These are phyloP conservation scores for Boletus rufocinnamomeus DNA, from an alignment of 768 basidiomycete species.

Conservation along the genomic window DNA sequence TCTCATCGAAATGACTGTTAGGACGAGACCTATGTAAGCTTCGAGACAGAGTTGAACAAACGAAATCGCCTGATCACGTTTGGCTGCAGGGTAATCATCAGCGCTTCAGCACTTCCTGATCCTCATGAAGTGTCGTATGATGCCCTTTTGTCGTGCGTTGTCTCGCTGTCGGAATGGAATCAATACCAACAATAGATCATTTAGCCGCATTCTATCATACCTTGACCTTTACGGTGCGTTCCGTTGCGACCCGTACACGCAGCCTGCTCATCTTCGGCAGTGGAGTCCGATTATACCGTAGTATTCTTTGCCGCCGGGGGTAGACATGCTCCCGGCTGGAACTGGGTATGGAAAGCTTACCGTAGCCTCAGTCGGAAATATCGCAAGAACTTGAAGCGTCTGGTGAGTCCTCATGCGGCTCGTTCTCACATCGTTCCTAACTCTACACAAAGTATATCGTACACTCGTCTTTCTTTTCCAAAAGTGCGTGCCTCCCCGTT, in stretches of 20 bases:
- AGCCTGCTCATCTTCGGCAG: conserved; percentile 39
- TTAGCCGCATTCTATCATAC: conserved; percentile 74
- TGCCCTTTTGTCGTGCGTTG: conserved; percentile 64
- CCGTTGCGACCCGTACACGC: neutral
- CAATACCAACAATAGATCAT: conserved; percentile 9
- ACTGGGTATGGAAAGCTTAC: conserved; percentile 92
- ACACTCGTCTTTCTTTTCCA: conserved; percentile 86
- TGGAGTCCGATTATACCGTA: conserved; percentile 87
- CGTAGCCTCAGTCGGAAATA: conserved; percentile 79
- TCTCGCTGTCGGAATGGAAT: conserved; percentile 12
- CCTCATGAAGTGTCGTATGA: conserved; percentile 78
- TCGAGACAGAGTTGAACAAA: neutral
- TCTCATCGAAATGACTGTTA: conserved; percentile 33
- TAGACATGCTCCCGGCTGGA: conserved; percentile 75
- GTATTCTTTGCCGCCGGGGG: conserved; percentile 85
- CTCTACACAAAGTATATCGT: conserved; percentile 65
- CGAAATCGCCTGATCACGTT: conserved; percentile 11
- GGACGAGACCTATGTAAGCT: conserved; percentile 84
- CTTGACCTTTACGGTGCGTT: conserved; percentile 75
- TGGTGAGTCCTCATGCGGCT: conserved; percentile 48
- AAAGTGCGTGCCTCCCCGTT: conserved; percentile 52
- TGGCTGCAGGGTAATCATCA: conserved; percentile 72
- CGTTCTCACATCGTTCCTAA: conserved; percentile 12
- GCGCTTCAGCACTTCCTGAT: conserved; percentile 82
- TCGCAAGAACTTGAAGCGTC: conserved; percentile 82